Conservation (phyloP, 2,329 filamentous ascomycete species). For the Beauveria scarabaeidicola region DNA sequence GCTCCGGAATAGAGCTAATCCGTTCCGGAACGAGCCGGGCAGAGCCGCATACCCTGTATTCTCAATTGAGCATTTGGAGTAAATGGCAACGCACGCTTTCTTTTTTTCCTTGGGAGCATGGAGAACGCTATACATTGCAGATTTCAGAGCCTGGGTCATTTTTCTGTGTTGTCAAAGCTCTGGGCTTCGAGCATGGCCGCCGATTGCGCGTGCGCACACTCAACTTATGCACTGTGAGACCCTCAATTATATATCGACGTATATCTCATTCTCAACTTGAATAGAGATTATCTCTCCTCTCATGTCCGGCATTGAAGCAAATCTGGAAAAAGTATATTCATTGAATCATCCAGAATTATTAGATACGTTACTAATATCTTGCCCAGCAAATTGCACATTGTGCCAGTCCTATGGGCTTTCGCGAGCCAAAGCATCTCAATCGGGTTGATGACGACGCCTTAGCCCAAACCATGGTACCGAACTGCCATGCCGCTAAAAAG, state of each 20-base stretch:
- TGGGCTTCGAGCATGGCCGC: too few relatives aligned
- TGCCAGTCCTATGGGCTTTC: background rate
- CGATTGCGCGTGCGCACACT: too few relatives aligned
- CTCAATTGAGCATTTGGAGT: background rate
- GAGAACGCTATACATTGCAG: background rate
- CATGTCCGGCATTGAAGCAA: too few relatives aligned
- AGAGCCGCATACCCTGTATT: background rate
- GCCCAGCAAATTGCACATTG: background rate
- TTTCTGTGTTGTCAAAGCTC: too few relatives aligned
- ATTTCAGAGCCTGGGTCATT: too few relatives aligned
- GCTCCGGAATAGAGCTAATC: slow-evolving; percentile 7
- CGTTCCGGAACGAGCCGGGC: background rate
- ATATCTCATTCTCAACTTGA: too few relatives aligned
- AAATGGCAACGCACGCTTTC: background rate
- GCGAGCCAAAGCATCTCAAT: background rate
- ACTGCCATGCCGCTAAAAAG: background rate
- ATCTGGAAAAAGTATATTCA: background rate
- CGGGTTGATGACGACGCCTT: background rate
- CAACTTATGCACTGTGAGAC: too few relatives aligned
- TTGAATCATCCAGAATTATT: background rate
- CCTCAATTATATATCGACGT: too few relatives aligned
- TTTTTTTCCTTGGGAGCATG: background rate
- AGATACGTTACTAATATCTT: background rate
- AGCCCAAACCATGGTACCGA: background rate
- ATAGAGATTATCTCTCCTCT: too few relatives aligned